These are phyloP conservation scores for Ogataea corticis DNA, from an alignment of 805 yeast species.

Conservation along the genomic window DNA sequence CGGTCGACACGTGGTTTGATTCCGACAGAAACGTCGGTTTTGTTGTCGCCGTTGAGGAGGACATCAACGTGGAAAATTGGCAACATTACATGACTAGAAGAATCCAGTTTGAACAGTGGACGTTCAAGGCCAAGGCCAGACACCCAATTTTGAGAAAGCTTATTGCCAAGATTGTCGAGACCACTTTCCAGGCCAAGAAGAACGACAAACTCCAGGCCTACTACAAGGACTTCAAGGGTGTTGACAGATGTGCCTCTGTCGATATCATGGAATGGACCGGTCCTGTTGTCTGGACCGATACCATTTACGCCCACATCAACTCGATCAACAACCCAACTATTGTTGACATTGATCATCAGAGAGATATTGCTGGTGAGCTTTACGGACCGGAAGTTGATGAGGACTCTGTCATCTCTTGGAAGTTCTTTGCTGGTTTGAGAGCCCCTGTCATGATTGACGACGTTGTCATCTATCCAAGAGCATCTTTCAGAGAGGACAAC, in stretches of 20 bases:
- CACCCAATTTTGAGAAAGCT: slow-evolving; percentile 60
- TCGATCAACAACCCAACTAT: slow-evolving; percentile 34
- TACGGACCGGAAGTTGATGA: slow-evolving; percentile 34
- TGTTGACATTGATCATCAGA: slow-evolving; percentile 34
- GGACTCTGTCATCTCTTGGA: slow-evolving; percentile 33
- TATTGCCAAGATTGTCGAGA: slow-evolving; percentile 52
- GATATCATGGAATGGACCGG: slow-evolving; percentile 79
- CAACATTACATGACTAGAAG: slow-evolving; percentile 50
- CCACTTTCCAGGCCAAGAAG: slow-evolving; percentile 43
- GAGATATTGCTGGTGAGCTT: slow-evolving; percentile 31
- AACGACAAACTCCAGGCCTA: slow-evolving; percentile 36
- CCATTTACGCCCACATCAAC: slow-evolving; percentile 64
- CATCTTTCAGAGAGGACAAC: slow-evolving; percentile 35
- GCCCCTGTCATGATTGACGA: slow-evolving; percentile 38
- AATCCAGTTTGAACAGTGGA: slow-evolving; percentile 63
- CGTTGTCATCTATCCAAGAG: slow-evolving; percentile 36
- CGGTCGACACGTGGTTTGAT: slow-evolving; percentile 61
- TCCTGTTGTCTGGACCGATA: slow-evolving; percentile 77
- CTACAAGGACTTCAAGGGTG: slow-evolving; percentile 38
- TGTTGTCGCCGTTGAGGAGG: slow-evolving; percentile 56
- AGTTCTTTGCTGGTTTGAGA: slow-evolving; percentile 34
- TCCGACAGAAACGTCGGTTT: slow-evolving; percentile 53
- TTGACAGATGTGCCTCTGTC: slow-evolving; percentile 37
- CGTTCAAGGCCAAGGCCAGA: slow-evolving; percentile 59
- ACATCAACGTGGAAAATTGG: slow-evolving; percentile 56